Evolutionary conservation across 192 early-diverging fungal species (phyloP).

Genomic region (Podila epicladia): DNA sequence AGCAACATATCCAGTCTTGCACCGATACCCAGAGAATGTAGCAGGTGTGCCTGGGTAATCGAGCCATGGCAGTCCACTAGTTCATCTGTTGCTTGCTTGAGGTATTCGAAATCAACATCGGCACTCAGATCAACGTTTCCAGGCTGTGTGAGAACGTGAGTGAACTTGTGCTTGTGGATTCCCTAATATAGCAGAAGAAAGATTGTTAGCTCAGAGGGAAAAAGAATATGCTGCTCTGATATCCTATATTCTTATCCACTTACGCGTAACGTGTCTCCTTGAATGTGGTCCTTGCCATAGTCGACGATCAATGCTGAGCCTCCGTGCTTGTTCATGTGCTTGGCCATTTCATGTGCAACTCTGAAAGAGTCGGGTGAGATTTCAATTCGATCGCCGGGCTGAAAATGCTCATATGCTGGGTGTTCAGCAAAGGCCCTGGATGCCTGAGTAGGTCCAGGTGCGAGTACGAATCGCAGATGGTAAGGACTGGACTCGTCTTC

Average conservation of each 20-base stretch:
- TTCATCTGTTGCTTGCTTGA: constrained; percentile 66
- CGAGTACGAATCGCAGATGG: constrained; percentile 81
- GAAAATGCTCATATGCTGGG: constrained; percentile 58
- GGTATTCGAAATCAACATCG: constrained; percentile 89
- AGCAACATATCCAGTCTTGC: constrained; percentile 76
- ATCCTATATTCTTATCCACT: not conserved
- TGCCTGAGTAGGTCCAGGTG: constrained; percentile 69
- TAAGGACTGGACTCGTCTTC: constrained; percentile 68
- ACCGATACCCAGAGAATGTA: constrained; percentile 87
- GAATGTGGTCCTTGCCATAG: constrained; percentile 86
- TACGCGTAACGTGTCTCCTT: constrained; percentile 83
- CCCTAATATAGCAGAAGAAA: constrained; percentile 59
- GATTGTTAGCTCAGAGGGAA: not conserved
- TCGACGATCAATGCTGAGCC: constrained; percentile 87
- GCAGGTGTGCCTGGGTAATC: constrained; percentile 79
- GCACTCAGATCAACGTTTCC: constrained; percentile 90
- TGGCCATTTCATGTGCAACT: constrained; percentile 72
- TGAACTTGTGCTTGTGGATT: constrained; percentile 85
- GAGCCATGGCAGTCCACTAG: constrained; percentile 74
- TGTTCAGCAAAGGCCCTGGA: constrained; percentile 53
- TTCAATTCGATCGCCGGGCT: constrained; percentile 83
- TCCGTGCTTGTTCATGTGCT: constrained; percentile 69
- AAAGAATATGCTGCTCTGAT: too few relatives aligned
- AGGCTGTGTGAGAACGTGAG: constrained; percentile 78
- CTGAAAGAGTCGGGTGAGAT: constrained; percentile 83